Conservation (phyloP, 257 asterid genomes). For the Solanum ossicruentum region DNA sequence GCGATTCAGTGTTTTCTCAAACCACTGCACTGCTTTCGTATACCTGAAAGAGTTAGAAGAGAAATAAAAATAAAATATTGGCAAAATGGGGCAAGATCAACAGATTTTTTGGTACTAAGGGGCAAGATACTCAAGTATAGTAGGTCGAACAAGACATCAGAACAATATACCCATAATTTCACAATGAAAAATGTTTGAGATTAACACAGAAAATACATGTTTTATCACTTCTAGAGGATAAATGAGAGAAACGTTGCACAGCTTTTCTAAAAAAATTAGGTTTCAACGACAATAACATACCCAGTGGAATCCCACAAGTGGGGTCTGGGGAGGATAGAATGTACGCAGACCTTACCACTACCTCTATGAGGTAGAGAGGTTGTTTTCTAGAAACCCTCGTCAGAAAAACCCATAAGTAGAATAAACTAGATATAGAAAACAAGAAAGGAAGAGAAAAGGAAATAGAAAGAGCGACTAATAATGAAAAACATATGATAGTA, state of each 20-base stretch:
- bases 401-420: too few relatives aligned
- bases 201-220: not conserved
- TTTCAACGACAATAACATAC: not conserved
- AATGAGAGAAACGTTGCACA: not conserved
- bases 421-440: too few relatives aligned
- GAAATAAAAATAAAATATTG: not conserved
- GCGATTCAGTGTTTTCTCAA: slow-evolving; percentile 72
- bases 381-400: too few relatives aligned
- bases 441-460: too few relatives aligned
- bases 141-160: not conserved
- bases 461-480: too few relatives aligned
- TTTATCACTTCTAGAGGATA: not conserved
- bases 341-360: too few relatives aligned
- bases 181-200: not conserved
- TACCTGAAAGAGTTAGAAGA: slow-evolving; percentile 39
- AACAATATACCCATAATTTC: not conserved
- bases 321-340: too few relatives aligned
- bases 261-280: not conserved
- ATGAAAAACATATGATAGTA: too few relatives aligned
- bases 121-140: not conserved
- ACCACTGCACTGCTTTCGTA: slow-evolving; percentile 82
- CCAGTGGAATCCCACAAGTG: too few relatives aligned
- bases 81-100: not conserved
- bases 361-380: too few relatives aligned
- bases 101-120: not conserved